Conservation (phyloP, 78 protist genomes). For the Chrysochromulina parva region DNA sequence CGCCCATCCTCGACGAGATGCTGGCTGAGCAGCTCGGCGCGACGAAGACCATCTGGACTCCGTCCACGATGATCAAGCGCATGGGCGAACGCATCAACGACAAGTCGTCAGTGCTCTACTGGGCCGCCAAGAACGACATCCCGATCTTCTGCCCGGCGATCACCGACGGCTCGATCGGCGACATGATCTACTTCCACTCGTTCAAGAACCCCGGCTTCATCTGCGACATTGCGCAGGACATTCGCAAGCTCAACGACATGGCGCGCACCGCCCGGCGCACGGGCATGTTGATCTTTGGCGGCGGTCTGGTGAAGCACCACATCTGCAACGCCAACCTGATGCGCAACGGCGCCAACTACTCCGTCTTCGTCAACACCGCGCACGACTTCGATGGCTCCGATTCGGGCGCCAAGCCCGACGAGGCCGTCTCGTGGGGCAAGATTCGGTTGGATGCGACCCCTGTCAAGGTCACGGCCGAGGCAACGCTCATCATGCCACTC, state of each 20-base stretch:
- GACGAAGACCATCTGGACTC: slow-evolving; percentile 80
- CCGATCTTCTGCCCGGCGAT: slow-evolving; percentile 99
- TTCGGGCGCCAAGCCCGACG: slow-evolving; percentile 98
- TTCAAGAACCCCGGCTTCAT: slow-evolving; percentile 89
- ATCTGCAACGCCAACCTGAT: slow-evolving; percentile 99
- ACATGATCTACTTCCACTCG: slow-evolving; percentile 97
- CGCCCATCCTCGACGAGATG: slow-evolving; percentile 89
- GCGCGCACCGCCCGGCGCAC: neutral
- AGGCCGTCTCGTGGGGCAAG: slow-evolving; percentile 99
- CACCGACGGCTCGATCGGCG: slow-evolving; percentile 99
- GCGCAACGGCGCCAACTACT: slow-evolving; percentile 98
- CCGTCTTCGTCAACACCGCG: slow-evolving; percentile 90
- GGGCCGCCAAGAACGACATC: slow-evolving; percentile 91
- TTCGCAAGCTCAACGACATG: slow-evolving; percentile 69
- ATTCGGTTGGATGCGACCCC: slow-evolving; percentile 81
- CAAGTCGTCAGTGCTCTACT: slow-evolving; percentile 88
- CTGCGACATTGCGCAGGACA: slow-evolving; percentile 87
- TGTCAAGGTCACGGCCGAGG: slow-evolving; percentile 83
- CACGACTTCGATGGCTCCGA: slow-evolving; percentile 94
- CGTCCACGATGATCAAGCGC: slow-evolving; percentile 89
- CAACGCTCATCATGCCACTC: slow-evolving; percentile 19
- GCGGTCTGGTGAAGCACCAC: slow-evolving; percentile 99
- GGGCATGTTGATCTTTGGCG: slow-evolving; percentile 98
- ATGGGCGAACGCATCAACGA: slow-evolving; percentile 94
- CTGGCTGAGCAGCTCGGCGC: slow-evolving; percentile 46